These are phyloP conservation scores for Trypanosoma theileri DNA, from an alignment of 208 protist species.

Conservation along the genomic window DNA sequence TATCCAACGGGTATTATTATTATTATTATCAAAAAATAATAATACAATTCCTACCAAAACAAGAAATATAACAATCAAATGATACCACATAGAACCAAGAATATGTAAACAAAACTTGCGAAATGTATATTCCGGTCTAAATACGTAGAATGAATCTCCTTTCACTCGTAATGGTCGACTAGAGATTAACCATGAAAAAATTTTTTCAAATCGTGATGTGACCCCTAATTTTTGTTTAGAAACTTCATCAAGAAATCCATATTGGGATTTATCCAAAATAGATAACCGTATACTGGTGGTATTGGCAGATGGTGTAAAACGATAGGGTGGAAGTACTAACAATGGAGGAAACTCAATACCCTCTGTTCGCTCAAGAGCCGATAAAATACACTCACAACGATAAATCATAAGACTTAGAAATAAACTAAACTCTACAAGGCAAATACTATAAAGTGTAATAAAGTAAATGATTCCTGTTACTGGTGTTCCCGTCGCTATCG, in stretches of 20 bases:
- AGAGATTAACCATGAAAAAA: conserved; percentile 12
- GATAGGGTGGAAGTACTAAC: conserved; percentile 12
- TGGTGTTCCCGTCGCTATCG: conserved; percentile 25
- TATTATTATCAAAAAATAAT: conserved; percentile 55
- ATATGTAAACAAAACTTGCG: conserved; percentile 32
- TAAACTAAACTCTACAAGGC: conserved; percentile 1
- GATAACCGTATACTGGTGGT: background rate
- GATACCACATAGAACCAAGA: conserved; percentile 39
- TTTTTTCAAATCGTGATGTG: background rate
- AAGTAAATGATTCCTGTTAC: conserved; percentile 47
- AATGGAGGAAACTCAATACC: conserved; percentile 12
- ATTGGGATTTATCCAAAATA: background rate
- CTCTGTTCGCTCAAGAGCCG: background rate
- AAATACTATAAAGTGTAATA: conserved; percentile 27
- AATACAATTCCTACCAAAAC: conserved; percentile 44
- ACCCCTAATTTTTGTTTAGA: background rate
- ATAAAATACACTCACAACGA: background rate
- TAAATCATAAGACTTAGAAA: conserved; percentile 14
- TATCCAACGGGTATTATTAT: background rate
- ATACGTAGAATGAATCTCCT: conserved; percentile 22
- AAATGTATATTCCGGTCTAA: conserved; percentile 31
- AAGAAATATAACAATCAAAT: conserved; percentile 27
- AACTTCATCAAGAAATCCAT: conserved; percentile 11
- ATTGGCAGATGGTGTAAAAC: background rate
- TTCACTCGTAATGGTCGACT: background rate